Evolutionary conservation across 176 grass and related monocot species (phyloP).

Genomic region (Bothriochloa decipiens): DNA sequence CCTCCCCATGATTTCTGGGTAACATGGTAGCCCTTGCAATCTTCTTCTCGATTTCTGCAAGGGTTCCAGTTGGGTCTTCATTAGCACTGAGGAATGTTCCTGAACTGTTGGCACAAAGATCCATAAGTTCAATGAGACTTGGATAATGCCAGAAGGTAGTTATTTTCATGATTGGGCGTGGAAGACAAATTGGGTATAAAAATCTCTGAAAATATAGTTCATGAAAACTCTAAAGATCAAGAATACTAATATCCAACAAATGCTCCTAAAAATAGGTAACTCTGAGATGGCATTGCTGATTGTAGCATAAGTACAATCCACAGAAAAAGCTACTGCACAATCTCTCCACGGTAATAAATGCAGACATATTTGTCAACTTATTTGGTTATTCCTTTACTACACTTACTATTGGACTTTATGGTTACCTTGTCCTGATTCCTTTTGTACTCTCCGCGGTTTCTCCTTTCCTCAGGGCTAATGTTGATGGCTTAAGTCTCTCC

Average conservation of each 20-base stretch:
- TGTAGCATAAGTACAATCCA: neutral
- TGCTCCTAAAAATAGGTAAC: neutral
- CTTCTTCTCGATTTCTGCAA: constrained; percentile 79
- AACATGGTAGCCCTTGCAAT: constrained; percentile 95
- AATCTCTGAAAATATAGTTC: neutral
- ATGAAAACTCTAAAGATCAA: neutral
- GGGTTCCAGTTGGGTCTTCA: constrained; percentile 78
- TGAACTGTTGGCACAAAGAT: constrained; percentile 62
- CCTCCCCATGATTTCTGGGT: constrained; percentile 84
- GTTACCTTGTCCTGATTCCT: constrained; percentile 98
- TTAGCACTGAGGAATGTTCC: constrained; percentile 87
- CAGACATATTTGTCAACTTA: neutral
- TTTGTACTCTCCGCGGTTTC: constrained; percentile 79
- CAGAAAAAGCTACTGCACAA: neutral
- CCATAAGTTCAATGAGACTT: constrained; percentile 13
- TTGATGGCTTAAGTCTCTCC: constrained; percentile 75
- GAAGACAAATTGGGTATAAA: neutral
- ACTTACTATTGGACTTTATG: neutral
- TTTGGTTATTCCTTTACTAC: constrained; percentile 4
- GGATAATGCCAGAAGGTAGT: neutral
- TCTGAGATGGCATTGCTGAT: constrained; percentile 14
- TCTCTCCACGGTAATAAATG: constrained; percentile 10
- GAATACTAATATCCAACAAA: neutral
- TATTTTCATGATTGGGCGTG: neutral
- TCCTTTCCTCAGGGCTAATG: constrained; percentile 87